Conservation (phyloP, 129 eudicot genomes). For the sunflower (Helianthus annuus) region HanXRQr2.0-SUNRISE NC_035448.2:100657457-100657956, state of each 20-base stretch:
- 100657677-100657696: slow-evolving; percentile 52
- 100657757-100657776: not conserved
- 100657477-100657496: slow-evolving; percentile 69
- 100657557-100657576: slow-evolving; percentile 70
- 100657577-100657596: slow-evolving; percentile 49
- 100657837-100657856: slow-evolving; percentile 64
- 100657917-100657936: not conserved
- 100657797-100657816: slow-evolving; percentile 52
- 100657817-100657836: slow-evolving; percentile 62
- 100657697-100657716: not conserved
- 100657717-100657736: not conserved
- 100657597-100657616: slow-evolving; percentile 60
- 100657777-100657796: slow-evolving; percentile 8
- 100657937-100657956: slow-evolving; percentile 2
- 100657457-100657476: slow-evolving; percentile 52
- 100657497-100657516: slow-evolving; percentile 61
- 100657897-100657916: not conserved
- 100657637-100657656: slow-evolving; percentile 83
- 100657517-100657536: slow-evolving; percentile 52
- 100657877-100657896: slow-evolving; percentile 58
- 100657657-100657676: slow-evolving; percentile 73
- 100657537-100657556: slow-evolving; percentile 77
- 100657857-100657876: slow-evolving; percentile 62
- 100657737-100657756: not conserved
- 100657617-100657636: slow-evolving; percentile 82